phyloP scores from a whole-genome alignment of 2,329 filamentous ascomycete species.

The Talaromyces sp. region DNA sequence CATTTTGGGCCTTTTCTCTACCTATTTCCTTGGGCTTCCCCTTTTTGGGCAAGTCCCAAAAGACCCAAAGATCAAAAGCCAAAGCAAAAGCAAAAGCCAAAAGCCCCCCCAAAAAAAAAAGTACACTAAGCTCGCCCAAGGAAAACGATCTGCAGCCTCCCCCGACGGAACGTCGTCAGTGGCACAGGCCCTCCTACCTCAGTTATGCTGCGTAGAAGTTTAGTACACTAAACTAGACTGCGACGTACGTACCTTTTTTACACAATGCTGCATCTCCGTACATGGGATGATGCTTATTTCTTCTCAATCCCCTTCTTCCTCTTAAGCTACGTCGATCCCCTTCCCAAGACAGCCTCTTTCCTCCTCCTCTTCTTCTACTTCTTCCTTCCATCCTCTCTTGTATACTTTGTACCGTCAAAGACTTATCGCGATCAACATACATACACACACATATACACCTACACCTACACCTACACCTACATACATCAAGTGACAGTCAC shows the following conservation, averaged over 20 bases:
- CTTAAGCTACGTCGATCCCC: slow-evolving; percentile 46
- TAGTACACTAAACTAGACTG: background rate
- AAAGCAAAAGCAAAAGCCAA: background rate
- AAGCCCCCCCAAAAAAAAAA: background rate
- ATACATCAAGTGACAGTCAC: background rate
- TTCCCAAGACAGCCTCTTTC: slow-evolving; percentile 33
- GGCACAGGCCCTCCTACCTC: slow-evolving; percentile 28
- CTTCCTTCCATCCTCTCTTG: slow-evolving; percentile 19
- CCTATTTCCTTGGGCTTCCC: no score
- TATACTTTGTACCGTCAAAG: background rate
- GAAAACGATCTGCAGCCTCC: slow-evolving; percentile 38
- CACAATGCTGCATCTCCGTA: background rate
- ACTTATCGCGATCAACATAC: slow-evolving; percentile 2
- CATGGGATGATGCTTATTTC: slow-evolving; percentile 28
- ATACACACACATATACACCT: background rate
- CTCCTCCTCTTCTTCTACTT: slow-evolving; percentile 23
- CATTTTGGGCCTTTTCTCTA: slow-evolving; percentile 8
- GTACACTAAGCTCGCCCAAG: slow-evolving; percentile 22
- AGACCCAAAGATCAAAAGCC: background rate
- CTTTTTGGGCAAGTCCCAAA: slow-evolving; percentile 22
- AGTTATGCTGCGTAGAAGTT: background rate
- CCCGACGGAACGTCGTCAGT: slow-evolving; percentile 41
- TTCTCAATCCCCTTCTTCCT: slow-evolving; percentile 27
- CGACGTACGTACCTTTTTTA: slow-evolving; percentile 29
- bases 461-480: no score